Evolutionary conservation across 2,329 filamentous ascomycete species (phyloP).

Genomic region (Stagonosporopsis vannaccii): DNA sequence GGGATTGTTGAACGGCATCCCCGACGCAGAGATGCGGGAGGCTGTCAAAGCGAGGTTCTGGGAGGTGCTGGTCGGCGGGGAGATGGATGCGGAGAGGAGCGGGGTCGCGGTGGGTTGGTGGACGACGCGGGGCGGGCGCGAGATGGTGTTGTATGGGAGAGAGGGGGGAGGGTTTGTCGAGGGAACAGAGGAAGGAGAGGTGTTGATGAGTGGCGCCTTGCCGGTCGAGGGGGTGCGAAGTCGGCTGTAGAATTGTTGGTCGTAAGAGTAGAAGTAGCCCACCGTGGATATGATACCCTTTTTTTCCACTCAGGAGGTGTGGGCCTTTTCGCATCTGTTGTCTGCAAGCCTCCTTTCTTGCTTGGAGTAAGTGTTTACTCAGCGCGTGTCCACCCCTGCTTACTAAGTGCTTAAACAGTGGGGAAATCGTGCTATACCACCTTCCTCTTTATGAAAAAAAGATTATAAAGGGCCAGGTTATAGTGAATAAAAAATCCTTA

Average conservation of each 20-base stretch:
- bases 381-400: too few relatives aligned
- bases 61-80: conserved; percentile 79
- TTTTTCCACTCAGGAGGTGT: too few relatives aligned
- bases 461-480: too few relatives aligned
- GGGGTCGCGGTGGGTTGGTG: conserved; percentile 86
- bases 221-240: conserved; percentile 48
- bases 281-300: too few relatives aligned
- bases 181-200: conserved; percentile 32
- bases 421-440: too few relatives aligned
- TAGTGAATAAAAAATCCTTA: too few relatives aligned
- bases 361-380: too few relatives aligned
- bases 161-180: conserved; percentile 53
- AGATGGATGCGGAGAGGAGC: conserved; percentile 87
- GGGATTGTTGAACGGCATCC: conserved; percentile 69
- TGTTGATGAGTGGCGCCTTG: conserved; percentile 64
- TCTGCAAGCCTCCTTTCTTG: too few relatives aligned
- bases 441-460: too few relatives aligned
- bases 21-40: conserved; percentile 67
- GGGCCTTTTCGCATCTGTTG: too few relatives aligned
- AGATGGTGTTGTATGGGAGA: conserved; percentile 63
- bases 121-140: conserved; percentile 70
- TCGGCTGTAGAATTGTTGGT: conserved; percentile 63
- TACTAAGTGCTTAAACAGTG: too few relatives aligned
- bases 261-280: too few relatives aligned
- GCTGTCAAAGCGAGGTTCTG: conserved; percentile 76